Percentiles rank a stretch among this genome's conserved stretches.
phyloP scores from a whole-genome alignment of 2,329 filamentous ascomycete genomes.

The Penicillium sp. region DNA sequence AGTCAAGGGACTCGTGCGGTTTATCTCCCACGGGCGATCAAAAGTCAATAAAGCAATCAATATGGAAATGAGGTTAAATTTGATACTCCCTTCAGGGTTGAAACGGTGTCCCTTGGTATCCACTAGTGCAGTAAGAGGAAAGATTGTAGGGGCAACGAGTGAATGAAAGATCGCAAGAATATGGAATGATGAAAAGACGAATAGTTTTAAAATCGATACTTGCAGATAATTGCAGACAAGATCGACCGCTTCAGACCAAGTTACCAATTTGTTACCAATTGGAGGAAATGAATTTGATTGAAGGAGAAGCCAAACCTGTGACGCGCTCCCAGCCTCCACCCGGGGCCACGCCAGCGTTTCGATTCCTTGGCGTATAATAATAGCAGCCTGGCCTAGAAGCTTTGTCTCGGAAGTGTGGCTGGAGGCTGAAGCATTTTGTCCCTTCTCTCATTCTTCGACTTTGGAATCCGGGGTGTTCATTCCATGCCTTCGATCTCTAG shows the following conservation, averaged over 20 bases:
- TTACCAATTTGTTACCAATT: not conserved
- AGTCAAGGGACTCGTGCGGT: slow-evolving; percentile 5
- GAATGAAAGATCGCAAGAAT: not conserved
- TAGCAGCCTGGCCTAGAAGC: slow-evolving; percentile 5
- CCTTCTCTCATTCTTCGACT: slow-evolving; percentile 9
- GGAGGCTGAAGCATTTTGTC: slow-evolving; percentile 12
- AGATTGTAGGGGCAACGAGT: not conserved
- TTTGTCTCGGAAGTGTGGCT: slow-evolving; percentile 2
- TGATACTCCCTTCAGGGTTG: not conserved
- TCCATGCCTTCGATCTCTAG: slow-evolving; percentile 23
- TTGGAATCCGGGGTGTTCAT: slow-evolving; percentile 13
- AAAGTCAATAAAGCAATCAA: not conserved
- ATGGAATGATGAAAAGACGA: not conserved
- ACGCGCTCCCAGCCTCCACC: slow-evolving; percentile 7
- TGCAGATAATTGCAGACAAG: not conserved
- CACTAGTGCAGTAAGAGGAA: not conserved
- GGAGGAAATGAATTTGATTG: not conserved
- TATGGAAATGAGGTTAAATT: not conserved
- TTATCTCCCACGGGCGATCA: not conserved
- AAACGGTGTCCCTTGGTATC: not conserved
- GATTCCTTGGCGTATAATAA: slow-evolving; percentile 15
- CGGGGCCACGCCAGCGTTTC: slow-evolving; percentile 4
- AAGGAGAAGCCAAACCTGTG: not conserved
- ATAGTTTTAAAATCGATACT: not conserved
- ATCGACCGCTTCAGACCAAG: not conserved